phyloP scores from a whole-genome alignment of 164 flowering plant genomes.

The Warburgia ugandensis region DNA sequence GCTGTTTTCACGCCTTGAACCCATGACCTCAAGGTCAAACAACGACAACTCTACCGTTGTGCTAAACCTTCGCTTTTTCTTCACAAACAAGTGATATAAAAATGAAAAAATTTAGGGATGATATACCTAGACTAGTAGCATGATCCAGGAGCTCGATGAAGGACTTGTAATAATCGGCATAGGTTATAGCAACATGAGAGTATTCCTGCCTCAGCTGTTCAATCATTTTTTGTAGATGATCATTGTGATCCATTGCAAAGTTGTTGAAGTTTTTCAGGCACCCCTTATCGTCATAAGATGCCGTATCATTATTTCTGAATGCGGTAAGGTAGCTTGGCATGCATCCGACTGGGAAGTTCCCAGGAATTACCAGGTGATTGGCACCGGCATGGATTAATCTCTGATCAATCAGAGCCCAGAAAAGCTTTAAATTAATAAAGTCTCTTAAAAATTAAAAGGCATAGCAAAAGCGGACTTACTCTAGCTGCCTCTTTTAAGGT shows the following conservation, averaged over 20 bases:
- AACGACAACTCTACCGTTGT: too few species aligned
- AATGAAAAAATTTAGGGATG: background rate
- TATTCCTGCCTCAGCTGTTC: too few species aligned
- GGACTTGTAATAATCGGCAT: constrained; percentile 5
- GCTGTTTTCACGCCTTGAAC: too few species aligned
- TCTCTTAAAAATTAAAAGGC: too few species aligned
- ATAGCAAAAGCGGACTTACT: constrained; percentile 4
- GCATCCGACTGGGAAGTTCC: constrained; percentile 9
- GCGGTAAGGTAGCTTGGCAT: constrained; percentile 3
- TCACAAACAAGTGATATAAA: too few species aligned
- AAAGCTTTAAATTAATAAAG: background rate
- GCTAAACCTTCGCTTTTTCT: too few species aligned
- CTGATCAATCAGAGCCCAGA: background rate
- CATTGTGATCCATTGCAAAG: constrained; percentile 1
- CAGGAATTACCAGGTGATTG: background rate
- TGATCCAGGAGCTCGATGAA: background rate
- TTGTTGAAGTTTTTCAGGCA: constrained; percentile 6
- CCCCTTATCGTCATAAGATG: constrained; percentile 2
- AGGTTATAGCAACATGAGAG: too few species aligned
- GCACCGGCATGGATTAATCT: background rate
- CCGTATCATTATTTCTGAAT: background rate
- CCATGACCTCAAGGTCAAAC: too few species aligned
- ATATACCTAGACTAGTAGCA: background rate
- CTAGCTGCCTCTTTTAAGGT: background rate
- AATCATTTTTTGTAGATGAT: background rate